Base-by-base conservation (phyloP, 2,329 filamentous ascomycete genomes). In the Amauroascus niger region DNA sequence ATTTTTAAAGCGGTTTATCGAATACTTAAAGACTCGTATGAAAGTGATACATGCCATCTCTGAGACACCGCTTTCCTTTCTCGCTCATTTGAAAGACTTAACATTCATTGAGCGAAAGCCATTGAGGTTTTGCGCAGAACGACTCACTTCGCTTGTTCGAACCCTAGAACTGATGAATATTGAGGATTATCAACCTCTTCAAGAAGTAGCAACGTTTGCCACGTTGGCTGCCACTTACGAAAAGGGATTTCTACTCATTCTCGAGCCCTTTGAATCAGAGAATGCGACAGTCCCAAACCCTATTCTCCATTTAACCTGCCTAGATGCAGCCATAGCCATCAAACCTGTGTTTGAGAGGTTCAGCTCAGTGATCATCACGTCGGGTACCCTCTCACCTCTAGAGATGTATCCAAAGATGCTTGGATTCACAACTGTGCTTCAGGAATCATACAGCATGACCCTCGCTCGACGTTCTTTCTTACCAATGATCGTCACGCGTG, bases 381-480 rank as follows among this genome's bases (percentile, higher is more conserved):
- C 93, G 0, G 93, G 93, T 58, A 98, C 93, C 1, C 88, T 98
- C 57, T 97, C 93, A 1, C 93, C 93, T 0, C 73, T 98, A 2
- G 94, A 98, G 67, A 98, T 98, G 86, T 98, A 98, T 64, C 94
- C 93, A 0, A 96, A 95, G 65, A 98, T 98, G 90, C 82, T 98
- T 24, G 86, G 88, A 51, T 98, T 98, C 71, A 79, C 79, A 8
- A 88, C 90, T 1, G 89, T 97, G 0, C 86, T 97, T 2, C 90
- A 97, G 66, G 90, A 98, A 69, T 98, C 94, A 0, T 98, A 98
- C 72, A 83, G 82, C 58, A 98, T 98, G 89, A 97, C 93, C 0
- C 79, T 98, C 5, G 91, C 91, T 1, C 81, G 94, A 41, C 81
- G 86, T 54, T 95, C 93, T n/a, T 98, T 98, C 73, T 74, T 98